Evolutionary conservation across 179 eudicot genomes (phyloP).

Genomic region (Spinacia oleracea): DNA sequence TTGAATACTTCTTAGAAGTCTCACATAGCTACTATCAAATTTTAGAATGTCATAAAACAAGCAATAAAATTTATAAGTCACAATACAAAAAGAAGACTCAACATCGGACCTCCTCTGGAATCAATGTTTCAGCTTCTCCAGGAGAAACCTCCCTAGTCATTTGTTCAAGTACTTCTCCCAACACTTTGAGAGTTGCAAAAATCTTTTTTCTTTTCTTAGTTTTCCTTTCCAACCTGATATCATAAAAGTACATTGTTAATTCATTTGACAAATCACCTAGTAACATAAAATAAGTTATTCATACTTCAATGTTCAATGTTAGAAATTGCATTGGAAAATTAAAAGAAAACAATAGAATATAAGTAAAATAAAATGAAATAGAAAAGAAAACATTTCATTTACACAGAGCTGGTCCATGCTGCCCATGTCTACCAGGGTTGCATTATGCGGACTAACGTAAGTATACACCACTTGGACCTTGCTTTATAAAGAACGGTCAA

Average conservation of each 20-base stretch:
- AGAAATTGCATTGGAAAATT: not conserved
- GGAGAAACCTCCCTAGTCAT: constrained; percentile 87
- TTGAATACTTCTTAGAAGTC: not conserved
- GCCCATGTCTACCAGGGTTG: not conserved
- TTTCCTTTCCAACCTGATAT: constrained; percentile 80
- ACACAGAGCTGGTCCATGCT: not conserved
- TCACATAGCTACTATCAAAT: not conserved
- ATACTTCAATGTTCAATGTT: not conserved
- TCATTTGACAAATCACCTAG: constrained; percentile 1
- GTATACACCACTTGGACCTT: not conserved
- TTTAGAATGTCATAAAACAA: not conserved
- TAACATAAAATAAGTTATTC: not conserved
- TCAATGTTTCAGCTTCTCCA: constrained; percentile 80
- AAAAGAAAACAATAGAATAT: not conserved
- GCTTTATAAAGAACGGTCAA: not conserved
- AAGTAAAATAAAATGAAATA: not conserved
- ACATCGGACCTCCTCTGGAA: constrained; percentile 80
- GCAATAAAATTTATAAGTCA: not conserved
- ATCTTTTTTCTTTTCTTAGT: constrained; percentile 86
- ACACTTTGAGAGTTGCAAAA: constrained; percentile 88
- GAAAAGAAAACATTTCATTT: not conserved
- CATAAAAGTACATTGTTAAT: constrained; percentile 1
- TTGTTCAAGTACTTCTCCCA: constrained; percentile 88
- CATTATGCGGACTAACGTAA: not conserved
- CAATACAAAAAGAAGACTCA: constrained; percentile 8